Evolutionary conservation across 73 alveolate species (phyloP).

Genomic region (Durusdinium trenchii): DNA sequence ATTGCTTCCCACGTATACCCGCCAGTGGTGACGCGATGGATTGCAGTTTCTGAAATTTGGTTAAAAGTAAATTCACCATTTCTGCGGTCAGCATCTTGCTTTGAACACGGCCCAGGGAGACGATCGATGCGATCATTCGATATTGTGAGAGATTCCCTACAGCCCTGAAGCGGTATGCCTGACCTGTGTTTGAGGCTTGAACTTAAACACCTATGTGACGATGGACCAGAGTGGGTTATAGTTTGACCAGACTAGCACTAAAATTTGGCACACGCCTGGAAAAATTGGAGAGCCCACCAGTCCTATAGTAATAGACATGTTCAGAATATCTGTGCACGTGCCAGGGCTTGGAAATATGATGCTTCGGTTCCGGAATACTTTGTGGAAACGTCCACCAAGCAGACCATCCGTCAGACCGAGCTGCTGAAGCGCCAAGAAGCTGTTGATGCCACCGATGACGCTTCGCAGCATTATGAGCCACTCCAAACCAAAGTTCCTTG

Average conservation of each 20-base stretch:
- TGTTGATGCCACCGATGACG: not conserved
- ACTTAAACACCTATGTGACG: no score
- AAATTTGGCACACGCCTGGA: no score
- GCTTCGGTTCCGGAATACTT: not conserved
- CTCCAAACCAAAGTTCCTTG: no score
- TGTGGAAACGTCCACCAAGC: slow-evolving; percentile 40
- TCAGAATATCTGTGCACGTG: not conserved
- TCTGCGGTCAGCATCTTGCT: no score
- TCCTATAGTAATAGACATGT: not conserved
- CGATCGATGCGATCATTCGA: not conserved
- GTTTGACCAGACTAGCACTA: not conserved
- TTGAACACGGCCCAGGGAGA: not conserved
- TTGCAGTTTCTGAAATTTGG: not conserved
- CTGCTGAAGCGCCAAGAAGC: not conserved
- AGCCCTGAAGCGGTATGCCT: not conserved
- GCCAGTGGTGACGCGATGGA: not conserved
- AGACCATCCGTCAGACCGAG: not conserved
- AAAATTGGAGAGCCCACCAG: no score
- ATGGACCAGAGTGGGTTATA: not conserved
- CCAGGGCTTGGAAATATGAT: slow-evolving; percentile 53
- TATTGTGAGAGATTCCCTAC: slow-evolving; percentile 33
- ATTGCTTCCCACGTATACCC: not conserved
- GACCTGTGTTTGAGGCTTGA: not conserved
- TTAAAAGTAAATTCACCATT: no score
- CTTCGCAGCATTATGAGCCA: not conserved